Evolutionary conservation across 257 asterid species (phyloP), one percentile per base, ranked within the genome.

Genomic region (Anisodus tanguticus): DNA sequence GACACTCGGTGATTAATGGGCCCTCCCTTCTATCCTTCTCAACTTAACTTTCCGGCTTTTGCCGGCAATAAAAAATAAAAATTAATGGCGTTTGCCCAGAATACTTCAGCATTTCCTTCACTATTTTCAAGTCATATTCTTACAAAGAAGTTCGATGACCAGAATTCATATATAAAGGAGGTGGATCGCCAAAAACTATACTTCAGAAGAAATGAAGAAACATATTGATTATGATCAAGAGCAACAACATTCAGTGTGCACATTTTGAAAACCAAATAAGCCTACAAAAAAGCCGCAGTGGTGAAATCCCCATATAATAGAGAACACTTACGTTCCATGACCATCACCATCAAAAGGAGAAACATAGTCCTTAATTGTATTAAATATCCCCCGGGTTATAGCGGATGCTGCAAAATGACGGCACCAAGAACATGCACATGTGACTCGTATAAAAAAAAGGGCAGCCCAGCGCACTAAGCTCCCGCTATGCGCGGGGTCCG

Each of bases 341-440:
- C 98, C 98, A 87, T 93, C 98, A 17, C 92, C 99, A 87, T 97
- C 98, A 86, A 78, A 92, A 0, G 97, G 99, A 8, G 98, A 97
- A 85, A 98, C 98, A 89, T 31, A 31, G 88, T 97, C 99, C 90
- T 94, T 93, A 45, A 95, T 85, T 82, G 98, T 97, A 87, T 91
- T 97, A 84, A 97, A 97, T 80, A 95, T 93, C 88, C 99, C 99
- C 86, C 98, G 90, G 31, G 97, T 97, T 71, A 97, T 95, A 31
- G 98, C 98, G 37, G 99, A 97, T 45, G 98, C 98, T 3, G 99
- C 99, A 82, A 95, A 95, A 90, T 95, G 98, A 16, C 95, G 98
- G 66, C 35, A 31, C 35, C 35, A 31, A 31, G 35, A 31, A 31
- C 35, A 31, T 31, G 35, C 35, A 31, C 35, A 31, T 31, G 35